Evolutionary conservation across 2,329 filamentous ascomycete genomes (phyloP).

Genomic region (Pseudogymnoascus sp.): DNA sequence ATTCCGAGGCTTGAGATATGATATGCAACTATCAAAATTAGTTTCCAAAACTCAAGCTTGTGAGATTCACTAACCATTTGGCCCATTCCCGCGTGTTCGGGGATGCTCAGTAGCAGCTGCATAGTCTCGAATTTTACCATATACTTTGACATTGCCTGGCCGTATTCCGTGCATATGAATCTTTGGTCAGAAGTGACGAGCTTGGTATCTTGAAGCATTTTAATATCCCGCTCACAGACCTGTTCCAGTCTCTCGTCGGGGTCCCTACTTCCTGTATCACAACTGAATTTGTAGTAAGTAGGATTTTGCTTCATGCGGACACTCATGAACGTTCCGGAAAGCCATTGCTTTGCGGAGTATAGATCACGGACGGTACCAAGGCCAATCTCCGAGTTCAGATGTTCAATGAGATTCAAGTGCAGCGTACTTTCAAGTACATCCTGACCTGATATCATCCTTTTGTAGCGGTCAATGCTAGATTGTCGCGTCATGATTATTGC

Average conservation of each 20-base stretch:
- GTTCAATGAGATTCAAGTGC: slow-evolving; percentile 73
- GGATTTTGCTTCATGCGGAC: slow-evolving; percentile 69
- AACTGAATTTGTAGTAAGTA: slow-evolving; percentile 60
- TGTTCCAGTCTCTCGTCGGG: slow-evolving; percentile 60
- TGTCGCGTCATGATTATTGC: slow-evolving; percentile 73
- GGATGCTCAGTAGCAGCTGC: slow-evolving; percentile 60
- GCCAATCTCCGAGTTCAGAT: slow-evolving; percentile 78
- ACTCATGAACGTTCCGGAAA: slow-evolving; percentile 70
- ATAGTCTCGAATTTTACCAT: slow-evolving; percentile 77
- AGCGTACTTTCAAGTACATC: slow-evolving; percentile 72
- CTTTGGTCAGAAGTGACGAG: slow-evolving; percentile 46
- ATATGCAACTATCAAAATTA: slow-evolving; percentile 49
- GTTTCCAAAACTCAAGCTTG: background rate
- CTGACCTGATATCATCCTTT: slow-evolving; percentile 66
- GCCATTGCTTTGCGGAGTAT: slow-evolving; percentile 64
- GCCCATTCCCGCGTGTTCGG: slow-evolving; percentile 53
- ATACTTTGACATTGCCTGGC: slow-evolving; percentile 76
- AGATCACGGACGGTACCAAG: slow-evolving; percentile 64
- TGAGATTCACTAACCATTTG: slow-evolving; percentile 55
- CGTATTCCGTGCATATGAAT: slow-evolving; percentile 64
- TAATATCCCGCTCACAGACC: slow-evolving; percentile 65
- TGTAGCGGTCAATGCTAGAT: slow-evolving; percentile 60
- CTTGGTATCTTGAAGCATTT: slow-evolving; percentile 52
- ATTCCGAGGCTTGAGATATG: slow-evolving; percentile 64
- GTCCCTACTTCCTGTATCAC: slow-evolving; percentile 41